Conservation (phyloP, 805 yeast species). For the Hanseniaspora vineae region DNA sequence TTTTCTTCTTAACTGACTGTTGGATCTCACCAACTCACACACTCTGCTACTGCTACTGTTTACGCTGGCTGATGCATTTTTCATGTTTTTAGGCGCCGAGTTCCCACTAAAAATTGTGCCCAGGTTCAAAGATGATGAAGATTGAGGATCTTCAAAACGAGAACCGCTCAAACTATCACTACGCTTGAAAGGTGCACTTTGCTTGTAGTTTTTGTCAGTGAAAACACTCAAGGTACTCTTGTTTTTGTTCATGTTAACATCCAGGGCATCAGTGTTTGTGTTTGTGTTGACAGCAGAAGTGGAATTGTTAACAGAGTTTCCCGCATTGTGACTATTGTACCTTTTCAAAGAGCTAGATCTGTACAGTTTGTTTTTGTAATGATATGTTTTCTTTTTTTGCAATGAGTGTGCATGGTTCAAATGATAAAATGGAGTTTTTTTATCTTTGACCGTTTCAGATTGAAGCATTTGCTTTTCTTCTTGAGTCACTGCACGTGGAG, state of each 20-base stretch:
- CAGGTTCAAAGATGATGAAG: neutral
- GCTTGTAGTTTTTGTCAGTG: neutral
- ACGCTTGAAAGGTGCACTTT: neutral
- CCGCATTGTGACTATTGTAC: conserved; percentile 1
- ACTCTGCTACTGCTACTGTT: neutral
- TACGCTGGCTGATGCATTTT: neutral
- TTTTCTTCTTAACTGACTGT: neutral
- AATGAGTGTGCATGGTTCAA: conserved; percentile 1
- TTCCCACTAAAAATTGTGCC: neutral
- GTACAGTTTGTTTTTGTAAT: neutral
- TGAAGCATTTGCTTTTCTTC: neutral
- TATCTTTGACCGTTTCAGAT: neutral
- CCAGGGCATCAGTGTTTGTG: neutral
- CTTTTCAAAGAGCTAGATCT: conserved; percentile 2
- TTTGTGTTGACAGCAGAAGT: no score
- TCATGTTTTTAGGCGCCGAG: neutral
- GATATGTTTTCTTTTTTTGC: neutral
- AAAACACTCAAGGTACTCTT: neutral
- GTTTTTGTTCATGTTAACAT: neutral
- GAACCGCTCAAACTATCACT: no score
- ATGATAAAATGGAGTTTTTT: neutral
- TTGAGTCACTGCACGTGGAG: neutral
- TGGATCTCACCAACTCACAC: neutral
- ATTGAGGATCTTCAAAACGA: neutral
- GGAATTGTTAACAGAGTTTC: neutral